Base-by-base conservation (phyloP, 257 asterid species). In the Galeopsis tetrahit region DNA sequence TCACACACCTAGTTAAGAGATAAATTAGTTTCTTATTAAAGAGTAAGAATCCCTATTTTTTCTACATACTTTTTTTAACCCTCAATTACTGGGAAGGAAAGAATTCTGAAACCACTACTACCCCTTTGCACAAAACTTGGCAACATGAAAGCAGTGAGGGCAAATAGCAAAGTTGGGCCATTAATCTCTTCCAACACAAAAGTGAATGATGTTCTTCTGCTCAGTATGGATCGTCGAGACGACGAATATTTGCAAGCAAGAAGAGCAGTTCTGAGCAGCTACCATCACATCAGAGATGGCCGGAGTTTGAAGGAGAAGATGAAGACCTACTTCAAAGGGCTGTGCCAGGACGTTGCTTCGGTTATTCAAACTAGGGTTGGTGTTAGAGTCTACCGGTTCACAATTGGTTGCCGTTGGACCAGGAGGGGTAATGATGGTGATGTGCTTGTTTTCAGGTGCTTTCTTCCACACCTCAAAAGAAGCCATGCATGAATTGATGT, bases 221-320 rank as follows among this genome's bases (percentile, higher is more conserved):
- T 63, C 28, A 55, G 69, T 9, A 43, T 61, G 8, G 81, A 11
- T 13, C 78, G 71, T 0, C 69, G 86, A 11, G 71, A 80, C 48
- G 66, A 57, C 43, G 86, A 77, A 33, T 82, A 84, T 44, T 61
- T 73, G 51, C 86, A 71, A 34, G 81, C 28, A 21, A 21, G 28
- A 21, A 21, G 28, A 21, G 28, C 78, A 46, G 76, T 84, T 60
- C 83, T 84, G 57, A 79, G 62, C 28, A 21, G 28, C 28, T 21
- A 21, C 28, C 28, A 21, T 21, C 28, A 0, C 28, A 21, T 21
- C 28, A 77, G 71, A 7, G 76, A 46, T 11, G 69, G 77, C 14
- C 67, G 59, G 33, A 78, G 65, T 67, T 70, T 73, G 49, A 76
- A 70, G 73, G 43, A 76, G 65, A 70, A 60, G 75, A 68, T 81